Evolutionary conservation across 768 basidiomycete species (phyloP).

Genomic region (Lentinus tigrinus): DNA sequence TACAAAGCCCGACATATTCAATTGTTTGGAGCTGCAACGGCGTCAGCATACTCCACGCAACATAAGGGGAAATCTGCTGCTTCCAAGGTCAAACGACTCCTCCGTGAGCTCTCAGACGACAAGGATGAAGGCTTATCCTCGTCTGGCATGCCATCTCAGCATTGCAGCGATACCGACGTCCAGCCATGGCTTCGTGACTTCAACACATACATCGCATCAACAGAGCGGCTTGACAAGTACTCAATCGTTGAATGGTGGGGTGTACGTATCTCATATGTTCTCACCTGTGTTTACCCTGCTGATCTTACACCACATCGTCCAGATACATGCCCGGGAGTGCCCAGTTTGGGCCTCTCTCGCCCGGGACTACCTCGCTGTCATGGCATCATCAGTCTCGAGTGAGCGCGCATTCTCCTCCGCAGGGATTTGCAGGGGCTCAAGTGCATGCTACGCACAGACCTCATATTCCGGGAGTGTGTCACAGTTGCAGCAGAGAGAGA

Average conservation of each 20-base stretch:
- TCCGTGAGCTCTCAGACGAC: background rate
- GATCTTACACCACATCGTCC: background rate
- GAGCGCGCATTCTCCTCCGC: constrained; percentile 26
- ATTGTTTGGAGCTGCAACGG: too few relatives aligned
- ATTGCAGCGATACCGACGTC: background rate
- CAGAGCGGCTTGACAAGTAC: constrained; percentile 2
- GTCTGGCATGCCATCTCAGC: too few relatives aligned
- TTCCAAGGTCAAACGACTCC: background rate
- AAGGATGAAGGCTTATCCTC: background rate
- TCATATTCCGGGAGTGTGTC: constrained; percentile 4
- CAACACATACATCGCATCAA: background rate
- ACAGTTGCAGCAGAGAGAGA: too few relatives aligned
- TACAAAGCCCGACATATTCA: background rate
- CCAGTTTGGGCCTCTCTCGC: constrained; percentile 30
- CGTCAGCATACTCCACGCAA: background rate
- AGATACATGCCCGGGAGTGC: constrained; percentile 21
- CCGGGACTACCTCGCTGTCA: constrained; percentile 28
- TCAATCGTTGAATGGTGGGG: constrained; percentile 26
- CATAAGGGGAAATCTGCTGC: background rate
- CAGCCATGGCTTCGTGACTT: background rate
- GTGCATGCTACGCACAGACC: constrained; percentile 9
- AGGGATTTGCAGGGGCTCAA: constrained; percentile 28
- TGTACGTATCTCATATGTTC: constrained; percentile 16
- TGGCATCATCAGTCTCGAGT: constrained; percentile 26
- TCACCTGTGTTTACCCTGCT: background rate